These are phyloP conservation scores for Platismatia glauca DNA, from an alignment of 495 filamentous ascomycete genomes.

Conservation along the genomic window DNA sequence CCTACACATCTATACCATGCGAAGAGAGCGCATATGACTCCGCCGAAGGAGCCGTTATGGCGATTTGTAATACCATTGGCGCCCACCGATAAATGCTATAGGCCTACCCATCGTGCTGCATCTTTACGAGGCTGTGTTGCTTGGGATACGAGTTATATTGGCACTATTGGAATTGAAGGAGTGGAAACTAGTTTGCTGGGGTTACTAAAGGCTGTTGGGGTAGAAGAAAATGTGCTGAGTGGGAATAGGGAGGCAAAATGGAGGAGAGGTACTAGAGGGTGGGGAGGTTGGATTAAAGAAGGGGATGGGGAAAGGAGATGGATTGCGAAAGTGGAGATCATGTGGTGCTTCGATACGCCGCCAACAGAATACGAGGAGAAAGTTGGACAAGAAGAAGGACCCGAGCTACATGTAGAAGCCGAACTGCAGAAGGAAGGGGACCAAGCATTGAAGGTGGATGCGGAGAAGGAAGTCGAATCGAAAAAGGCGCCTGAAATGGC, in stretches of 20 bases:
- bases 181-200: conserved; percentile 49
- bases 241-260: conserved; percentile 59
- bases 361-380: neutral
- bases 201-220: conserved; percentile 53
- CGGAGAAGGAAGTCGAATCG: neutral
- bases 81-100: conserved; percentile 80
- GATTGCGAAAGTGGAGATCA: conserved; percentile 68
- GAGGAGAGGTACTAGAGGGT: conserved; percentile 60
- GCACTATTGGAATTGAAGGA: conserved; percentile 74
- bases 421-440: conserved; percentile 17
- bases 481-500: conserved; percentile 25
- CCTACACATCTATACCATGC: conserved; percentile 92
- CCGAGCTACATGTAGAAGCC: conserved; percentile 28
- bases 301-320: conserved; percentile 40
- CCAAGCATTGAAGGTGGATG: neutral
- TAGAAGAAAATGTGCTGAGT: conserved; percentile 51
- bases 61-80: conserved; percentile 76
- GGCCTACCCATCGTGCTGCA: conserved; percentile 76
- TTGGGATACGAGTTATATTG: conserved; percentile 96
- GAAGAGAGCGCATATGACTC: conserved; percentile 82
- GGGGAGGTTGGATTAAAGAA: conserved; percentile 59
- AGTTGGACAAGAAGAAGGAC: conserved; percentile 20
- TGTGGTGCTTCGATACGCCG: conserved; percentile 50
- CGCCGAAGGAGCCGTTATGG: conserved; percentile 71
- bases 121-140: conserved; percentile 57